Conservation (phyloP, 2,329 filamentous ascomycete genomes). For the Alternaria arborescens region DNA sequence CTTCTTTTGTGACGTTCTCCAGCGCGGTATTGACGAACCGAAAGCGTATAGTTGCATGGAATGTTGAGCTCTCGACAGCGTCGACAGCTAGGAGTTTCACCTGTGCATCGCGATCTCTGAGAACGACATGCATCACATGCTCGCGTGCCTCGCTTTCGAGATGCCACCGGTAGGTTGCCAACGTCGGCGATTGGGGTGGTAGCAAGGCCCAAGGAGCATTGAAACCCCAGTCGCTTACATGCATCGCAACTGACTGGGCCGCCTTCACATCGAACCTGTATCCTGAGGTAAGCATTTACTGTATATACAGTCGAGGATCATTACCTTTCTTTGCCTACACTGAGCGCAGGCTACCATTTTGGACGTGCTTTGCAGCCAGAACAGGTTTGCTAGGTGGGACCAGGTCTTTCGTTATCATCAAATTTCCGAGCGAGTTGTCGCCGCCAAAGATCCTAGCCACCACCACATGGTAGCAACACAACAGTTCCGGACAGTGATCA, state of each 20-base stretch:
- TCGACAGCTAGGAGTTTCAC: slow-evolving; percentile 4
- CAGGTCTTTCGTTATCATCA: background rate
- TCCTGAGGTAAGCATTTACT: slow-evolving; percentile 40
- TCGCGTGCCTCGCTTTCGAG: slow-evolving; percentile 3
- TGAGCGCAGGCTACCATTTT: background rate
- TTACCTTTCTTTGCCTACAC: slow-evolving; percentile 2
- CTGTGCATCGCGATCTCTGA: slow-evolving; percentile 10
- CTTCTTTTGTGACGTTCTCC: background rate
- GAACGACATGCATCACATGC: slow-evolving; percentile 8
- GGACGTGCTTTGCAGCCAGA: background rate
- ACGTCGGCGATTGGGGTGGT: background rate
- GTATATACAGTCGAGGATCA: background rate
- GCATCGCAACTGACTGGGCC: slow-evolving; percentile 15
- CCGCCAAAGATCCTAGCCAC: background rate
- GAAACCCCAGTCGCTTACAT: slow-evolving; percentile 16
- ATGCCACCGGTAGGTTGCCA: background rate
- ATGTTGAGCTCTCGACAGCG: slow-evolving; percentile 11
- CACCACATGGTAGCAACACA: background rate
- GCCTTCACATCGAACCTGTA: slow-evolving; percentile 17
- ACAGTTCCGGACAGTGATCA: too few species aligned
- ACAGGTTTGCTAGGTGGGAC: background rate
- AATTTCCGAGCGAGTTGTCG: background rate
- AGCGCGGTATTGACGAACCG: slow-evolving; percentile 14
- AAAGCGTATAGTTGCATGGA: slow-evolving; percentile 12
- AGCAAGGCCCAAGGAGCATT: slow-evolving; percentile 8